Conservation (phyloP, 129 eudicot species). For the Saussurea involucrata region DNA sequence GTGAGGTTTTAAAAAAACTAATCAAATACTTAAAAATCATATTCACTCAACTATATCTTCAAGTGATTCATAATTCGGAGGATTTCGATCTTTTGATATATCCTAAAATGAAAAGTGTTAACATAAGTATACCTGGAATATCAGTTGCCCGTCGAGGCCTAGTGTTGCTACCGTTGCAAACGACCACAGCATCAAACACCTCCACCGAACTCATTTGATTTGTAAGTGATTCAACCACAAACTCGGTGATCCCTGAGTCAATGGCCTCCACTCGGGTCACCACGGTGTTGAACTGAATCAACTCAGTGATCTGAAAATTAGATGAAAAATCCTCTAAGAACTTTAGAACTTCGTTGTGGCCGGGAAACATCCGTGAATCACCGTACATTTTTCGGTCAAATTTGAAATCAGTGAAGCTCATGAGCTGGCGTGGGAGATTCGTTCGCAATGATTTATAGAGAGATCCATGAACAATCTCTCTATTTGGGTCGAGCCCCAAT, state of each 20-base stretch:
- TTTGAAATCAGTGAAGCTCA: conserved; percentile 70
- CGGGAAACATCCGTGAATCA: conserved; percentile 42
- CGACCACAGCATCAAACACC: conserved; percentile 65
- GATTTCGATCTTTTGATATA: too few relatives aligned
- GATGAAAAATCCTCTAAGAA: conserved; percentile 52
- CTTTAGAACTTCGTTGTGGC: conserved; percentile 59
- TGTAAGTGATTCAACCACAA: conserved; percentile 50
- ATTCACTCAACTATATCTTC: too few relatives aligned
- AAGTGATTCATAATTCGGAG: too few relatives aligned
- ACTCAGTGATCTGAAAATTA: conserved; percentile 35
- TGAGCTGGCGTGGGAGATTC: conserved; percentile 52
- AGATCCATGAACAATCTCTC: conserved; percentile 57
- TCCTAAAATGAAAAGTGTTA: too few relatives aligned
- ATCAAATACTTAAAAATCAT: too few relatives aligned
- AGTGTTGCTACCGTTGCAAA: conserved; percentile 53
- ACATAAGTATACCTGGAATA: conserved; percentile 67
- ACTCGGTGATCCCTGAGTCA: conserved; percentile 24
- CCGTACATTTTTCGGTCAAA: conserved; percentile 26
- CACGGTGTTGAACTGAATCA: conserved; percentile 40
- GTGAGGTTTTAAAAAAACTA: too few relatives aligned
- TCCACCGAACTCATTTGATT: conserved; percentile 27
- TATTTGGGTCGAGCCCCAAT: conserved; percentile 47
- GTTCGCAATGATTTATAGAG: conserved; percentile 50
- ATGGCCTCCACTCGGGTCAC: conserved; percentile 46
- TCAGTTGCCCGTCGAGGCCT: conserved; percentile 41